Evolutionary conservation across 306 rosid species (phyloP).

Genomic region (Rubus parviflorus): DNA sequence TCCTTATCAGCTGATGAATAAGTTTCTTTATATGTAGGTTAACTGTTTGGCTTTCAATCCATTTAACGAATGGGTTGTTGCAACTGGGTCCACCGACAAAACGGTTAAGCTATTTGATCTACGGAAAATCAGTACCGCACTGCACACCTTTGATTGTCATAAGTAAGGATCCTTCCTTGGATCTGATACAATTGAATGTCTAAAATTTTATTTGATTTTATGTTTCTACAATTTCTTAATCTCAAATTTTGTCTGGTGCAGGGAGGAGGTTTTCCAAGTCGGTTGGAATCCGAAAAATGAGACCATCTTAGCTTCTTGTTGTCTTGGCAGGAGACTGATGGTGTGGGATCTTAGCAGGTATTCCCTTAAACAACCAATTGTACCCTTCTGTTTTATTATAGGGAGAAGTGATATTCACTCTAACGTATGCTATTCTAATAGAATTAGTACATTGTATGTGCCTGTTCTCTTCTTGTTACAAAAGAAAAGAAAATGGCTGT

Average conservation of each 20-base stretch:
- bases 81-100: constrained; percentile 98
- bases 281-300: constrained; percentile 98
- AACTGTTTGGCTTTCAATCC: constrained; percentile 99
- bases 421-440: not conserved
- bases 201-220: not conserved
- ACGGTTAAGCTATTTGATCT: constrained; percentile 93
- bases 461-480: not conserved
- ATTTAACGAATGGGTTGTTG: constrained; percentile 95
- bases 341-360: constrained; percentile 99
- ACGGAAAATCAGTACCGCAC: constrained; percentile 69
- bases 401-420: not conserved
- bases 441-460: not conserved
- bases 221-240: not conserved
- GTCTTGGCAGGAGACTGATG: constrained; percentile 98
- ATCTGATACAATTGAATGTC: constrained; percentile 12
- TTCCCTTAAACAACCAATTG: constrained; percentile 20
- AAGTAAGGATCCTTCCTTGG: constrained; percentile 54
- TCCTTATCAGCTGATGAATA: constrained; percentile 15
- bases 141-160: constrained; percentile 92
- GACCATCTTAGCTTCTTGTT: constrained; percentile 94
- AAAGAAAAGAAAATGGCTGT: not conserved
- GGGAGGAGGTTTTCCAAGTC: constrained; percentile 99
- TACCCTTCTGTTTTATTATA: not conserved
- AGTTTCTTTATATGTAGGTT: constrained; percentile 45
- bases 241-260: constrained; percentile 16